These are phyloP conservation scores for Paraglomus brasilianum DNA, from an alignment of 192 early-diverging fungal genomes.

Conservation along the genomic window DNA sequence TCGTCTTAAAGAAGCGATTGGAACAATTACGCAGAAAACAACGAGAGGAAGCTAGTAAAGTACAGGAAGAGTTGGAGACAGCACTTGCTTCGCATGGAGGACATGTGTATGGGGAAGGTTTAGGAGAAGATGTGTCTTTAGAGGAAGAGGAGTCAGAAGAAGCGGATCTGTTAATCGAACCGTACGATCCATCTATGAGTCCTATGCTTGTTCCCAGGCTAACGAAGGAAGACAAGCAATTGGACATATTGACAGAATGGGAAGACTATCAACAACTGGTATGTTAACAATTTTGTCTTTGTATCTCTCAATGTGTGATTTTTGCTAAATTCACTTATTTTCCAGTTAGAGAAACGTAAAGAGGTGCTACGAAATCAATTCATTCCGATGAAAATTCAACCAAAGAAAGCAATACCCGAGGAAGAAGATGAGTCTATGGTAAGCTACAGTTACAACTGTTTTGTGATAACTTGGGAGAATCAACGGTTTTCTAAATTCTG, in stretches of 20 bases:
- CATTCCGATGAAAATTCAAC: constrained; percentile 48
- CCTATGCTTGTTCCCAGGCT: constrained; percentile 55
- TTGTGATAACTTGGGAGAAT: no score
- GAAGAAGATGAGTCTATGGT: constrained; percentile 43
- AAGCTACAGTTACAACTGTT: not conserved
- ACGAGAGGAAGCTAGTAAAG: constrained; percentile 52
- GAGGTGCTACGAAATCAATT: constrained; percentile 54
- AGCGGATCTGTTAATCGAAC: constrained; percentile 35
- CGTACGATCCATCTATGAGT: constrained; percentile 64
- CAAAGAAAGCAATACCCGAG: constrained; percentile 31
- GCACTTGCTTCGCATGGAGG: constrained; percentile 50
- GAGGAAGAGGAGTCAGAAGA: constrained; percentile 48
- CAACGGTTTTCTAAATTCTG: not conserved
- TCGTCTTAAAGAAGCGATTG: constrained; percentile 69
- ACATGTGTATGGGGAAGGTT: constrained; percentile 40
- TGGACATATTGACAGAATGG: constrained; percentile 56
- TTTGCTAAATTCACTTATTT: not conserved
- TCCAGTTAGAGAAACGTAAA: constrained; percentile 52
- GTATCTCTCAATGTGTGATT: not conserved
- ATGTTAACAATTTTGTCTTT: constrained; percentile 24
- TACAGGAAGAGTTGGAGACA: constrained; percentile 51
- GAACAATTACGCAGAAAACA: constrained; percentile 67
- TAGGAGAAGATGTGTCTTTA: constrained; percentile 45
- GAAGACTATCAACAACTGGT: constrained; percentile 64
- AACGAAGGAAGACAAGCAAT: constrained; percentile 52